A percentile compares a stretch with the other conserved stretches of the same genome.
Evolutionary conservation across 2,329 filamentous ascomycete genomes (phyloP).

Genomic region (Colletotrichum trifolii): DNA sequence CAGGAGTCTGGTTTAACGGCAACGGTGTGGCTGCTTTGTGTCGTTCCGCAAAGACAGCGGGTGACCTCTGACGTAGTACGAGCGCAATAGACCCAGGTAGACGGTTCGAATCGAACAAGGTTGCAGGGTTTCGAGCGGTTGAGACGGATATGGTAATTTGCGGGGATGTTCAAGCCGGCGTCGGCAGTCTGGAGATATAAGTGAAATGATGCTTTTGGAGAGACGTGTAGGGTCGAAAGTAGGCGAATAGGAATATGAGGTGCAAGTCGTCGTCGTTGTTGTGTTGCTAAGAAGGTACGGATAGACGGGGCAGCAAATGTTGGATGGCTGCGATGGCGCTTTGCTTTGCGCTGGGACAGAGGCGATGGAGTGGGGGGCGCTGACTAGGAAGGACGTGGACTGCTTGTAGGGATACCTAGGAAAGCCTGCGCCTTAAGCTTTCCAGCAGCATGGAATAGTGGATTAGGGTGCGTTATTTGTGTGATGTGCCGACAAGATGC

Average conservation of each 20-base stretch:
- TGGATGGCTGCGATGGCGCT: neutral
- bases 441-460: constrained; percentile 25
- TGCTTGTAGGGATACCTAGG: neutral
- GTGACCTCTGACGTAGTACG: constrained; percentile 30
- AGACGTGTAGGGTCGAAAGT: too few species aligned
- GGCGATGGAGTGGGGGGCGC: too few species aligned
- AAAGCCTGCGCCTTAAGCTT: constrained; percentile 32
- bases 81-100: constrained; percentile 14
- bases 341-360: constrained; percentile 18
- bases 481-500: constrained; percentile 3
- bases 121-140: constrained; percentile 2
- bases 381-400: constrained; percentile 9
- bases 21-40: constrained; percentile 24
- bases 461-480: constrained; percentile 32
- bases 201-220: too few species aligned
- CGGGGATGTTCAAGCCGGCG: too few species aligned
- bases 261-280: neutral
- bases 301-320: constrained; percentile 22
- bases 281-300: constrained; percentile 21
- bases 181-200: too few species aligned
- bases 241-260: too few species aligned
- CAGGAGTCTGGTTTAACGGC: constrained; percentile 2
- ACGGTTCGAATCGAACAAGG: neutral
- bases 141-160: neutral
- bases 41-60: constrained; percentile 12